Base-by-base conservation (phyloP, 495 filamentous ascomycete genomes). In the Cercophora samala region DNA sequence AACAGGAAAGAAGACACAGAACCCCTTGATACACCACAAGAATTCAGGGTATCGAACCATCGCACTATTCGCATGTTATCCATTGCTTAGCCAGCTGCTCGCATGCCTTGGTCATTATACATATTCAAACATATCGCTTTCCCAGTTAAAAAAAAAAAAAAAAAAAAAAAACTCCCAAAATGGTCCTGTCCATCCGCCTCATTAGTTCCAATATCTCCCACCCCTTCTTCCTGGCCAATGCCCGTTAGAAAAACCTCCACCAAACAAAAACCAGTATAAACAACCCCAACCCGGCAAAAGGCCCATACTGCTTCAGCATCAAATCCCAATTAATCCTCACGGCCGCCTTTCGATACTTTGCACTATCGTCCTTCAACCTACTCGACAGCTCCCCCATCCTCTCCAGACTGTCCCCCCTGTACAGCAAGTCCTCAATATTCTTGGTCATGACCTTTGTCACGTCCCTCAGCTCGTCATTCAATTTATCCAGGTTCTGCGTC, bases 371-470 rank as follows among this genome's bases (percentile, higher is more conserved):
- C 56, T 90, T 83, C 76, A 99, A 74, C 66, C 93, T 79, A 53
- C 86, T 87, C 60, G 91, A 95, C 79, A 98, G 86, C 79, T 98
- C 95, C 26, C 95, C 96, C 95, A 99, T 99, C 64, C 92, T 85
- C 80, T 99, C 96, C 68, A 99, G 79, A 73, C 89, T 95, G 74
- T 98, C 95, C 9, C 95, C 95, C 63, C 95, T 84, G 74, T 99
- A 99, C 65, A 99, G 77, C 74, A 99, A 78, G 76, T 99, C 95
- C 81, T 99, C 95, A 73, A 99, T 99, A 77, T 99, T 99, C 86
- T 98, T 99, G 37, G 95, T 98, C 95, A 99, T 99, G 69, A 98
- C 93, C 78, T 96, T 92, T 17, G 95, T 97, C 62, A 99, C 95
- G 84, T 98, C 95, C 72, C 93, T 88, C 55, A 99, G 85, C 83